Percentiles rank a stretch among this genome's conserved stretches.
Conservation (phyloP, 495 filamentous ascomycete genomes). For the Penicillium lividum region DNA sequence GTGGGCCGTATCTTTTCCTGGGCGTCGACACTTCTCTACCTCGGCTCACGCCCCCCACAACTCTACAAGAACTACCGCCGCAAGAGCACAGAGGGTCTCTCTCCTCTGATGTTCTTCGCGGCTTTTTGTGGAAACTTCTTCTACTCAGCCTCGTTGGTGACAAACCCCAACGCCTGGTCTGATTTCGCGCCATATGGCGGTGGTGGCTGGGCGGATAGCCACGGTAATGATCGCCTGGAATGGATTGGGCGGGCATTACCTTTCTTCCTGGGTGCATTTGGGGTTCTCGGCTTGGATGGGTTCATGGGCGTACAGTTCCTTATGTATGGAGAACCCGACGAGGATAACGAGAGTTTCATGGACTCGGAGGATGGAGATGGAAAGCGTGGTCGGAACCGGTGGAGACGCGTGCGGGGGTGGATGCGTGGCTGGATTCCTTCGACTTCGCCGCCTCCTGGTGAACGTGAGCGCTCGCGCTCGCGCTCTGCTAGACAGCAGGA, state of each 20-base stretch:
- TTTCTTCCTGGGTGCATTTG: constrained; percentile 72
- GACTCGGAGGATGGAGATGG: constrained; percentile 30
- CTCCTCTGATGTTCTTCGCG: constrained; percentile 65
- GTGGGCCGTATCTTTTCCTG: constrained; percentile 63
- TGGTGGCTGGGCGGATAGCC: constrained; percentile 62
- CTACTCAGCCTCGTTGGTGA: constrained; percentile 65
- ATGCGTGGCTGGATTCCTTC: constrained; percentile 71
- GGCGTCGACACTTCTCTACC: constrained; percentile 66
- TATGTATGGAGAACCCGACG: constrained; percentile 52
- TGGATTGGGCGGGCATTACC: constrained; percentile 63
- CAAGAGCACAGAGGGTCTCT: constrained; percentile 69
- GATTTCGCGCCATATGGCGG: constrained; percentile 63
- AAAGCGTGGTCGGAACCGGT: constrained; percentile 45
- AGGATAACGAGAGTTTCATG: constrained; percentile 25
- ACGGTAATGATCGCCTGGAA: constrained; percentile 56
- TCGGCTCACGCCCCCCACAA: constrained; percentile 70
- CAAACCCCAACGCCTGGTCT: constrained; percentile 69
- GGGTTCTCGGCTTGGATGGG: constrained; percentile 66
- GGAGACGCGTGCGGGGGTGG: constrained; percentile 62
- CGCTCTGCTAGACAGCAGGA: constrained; percentile 22
- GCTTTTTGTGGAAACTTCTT: constrained; percentile 74
- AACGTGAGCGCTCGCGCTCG: constrained; percentile 3
- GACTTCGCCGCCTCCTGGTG: constrained; percentile 28
- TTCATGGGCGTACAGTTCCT: constrained; percentile 67
- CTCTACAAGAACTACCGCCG: constrained; percentile 68